Conservation (phyloP, 495 filamentous ascomycete genomes). For the Penicillium desertorum region DNA sequence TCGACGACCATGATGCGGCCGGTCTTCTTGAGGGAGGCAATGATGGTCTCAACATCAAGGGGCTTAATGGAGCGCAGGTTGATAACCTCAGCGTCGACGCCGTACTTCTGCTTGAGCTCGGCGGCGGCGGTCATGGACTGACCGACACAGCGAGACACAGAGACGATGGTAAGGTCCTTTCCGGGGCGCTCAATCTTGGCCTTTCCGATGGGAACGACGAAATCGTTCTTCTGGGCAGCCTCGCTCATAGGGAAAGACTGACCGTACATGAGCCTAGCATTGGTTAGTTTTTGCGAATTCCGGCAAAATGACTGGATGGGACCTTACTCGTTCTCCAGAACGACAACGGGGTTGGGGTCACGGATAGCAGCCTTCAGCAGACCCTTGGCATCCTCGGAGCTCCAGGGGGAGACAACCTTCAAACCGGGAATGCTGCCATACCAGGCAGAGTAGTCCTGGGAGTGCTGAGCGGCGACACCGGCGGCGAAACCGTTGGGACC, state of each 20-base stretch:
- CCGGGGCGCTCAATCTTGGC: constrained; percentile 96
- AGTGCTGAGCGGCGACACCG: constrained; percentile 96
- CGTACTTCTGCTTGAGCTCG: constrained; percentile 90
- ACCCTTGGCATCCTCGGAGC: constrained; percentile 96
- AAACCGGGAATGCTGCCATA: constrained; percentile 96
- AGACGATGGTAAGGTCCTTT: constrained; percentile 94
- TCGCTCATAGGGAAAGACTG: constrained; percentile 93
- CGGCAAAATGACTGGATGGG: background rate
- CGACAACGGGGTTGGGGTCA: constrained; percentile 93
- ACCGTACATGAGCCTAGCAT: constrained; percentile 80
- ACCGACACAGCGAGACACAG: constrained; percentile 91
- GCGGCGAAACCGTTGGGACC: constrained; percentile 97
- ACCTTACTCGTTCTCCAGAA: constrained; percentile 90
- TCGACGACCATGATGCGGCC: constrained; percentile 87
- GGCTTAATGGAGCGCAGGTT: constrained; percentile 98
- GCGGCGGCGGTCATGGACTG: constrained; percentile 87
- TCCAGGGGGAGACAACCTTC: constrained; percentile 95
- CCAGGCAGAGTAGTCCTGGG: constrained; percentile 97
- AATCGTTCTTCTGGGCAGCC: constrained; percentile 91
- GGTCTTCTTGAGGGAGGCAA: constrained; percentile 98
- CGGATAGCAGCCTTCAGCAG: constrained; percentile 96
- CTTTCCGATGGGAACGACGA: constrained; percentile 94
- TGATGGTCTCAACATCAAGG: constrained; percentile 88
- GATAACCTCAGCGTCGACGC: constrained; percentile 93
- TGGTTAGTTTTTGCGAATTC: background rate